These are phyloP conservation scores for Marsdenia floribunda DNA, from an alignment of 257 asterid genomes.

Conservation along the genomic window DNA sequence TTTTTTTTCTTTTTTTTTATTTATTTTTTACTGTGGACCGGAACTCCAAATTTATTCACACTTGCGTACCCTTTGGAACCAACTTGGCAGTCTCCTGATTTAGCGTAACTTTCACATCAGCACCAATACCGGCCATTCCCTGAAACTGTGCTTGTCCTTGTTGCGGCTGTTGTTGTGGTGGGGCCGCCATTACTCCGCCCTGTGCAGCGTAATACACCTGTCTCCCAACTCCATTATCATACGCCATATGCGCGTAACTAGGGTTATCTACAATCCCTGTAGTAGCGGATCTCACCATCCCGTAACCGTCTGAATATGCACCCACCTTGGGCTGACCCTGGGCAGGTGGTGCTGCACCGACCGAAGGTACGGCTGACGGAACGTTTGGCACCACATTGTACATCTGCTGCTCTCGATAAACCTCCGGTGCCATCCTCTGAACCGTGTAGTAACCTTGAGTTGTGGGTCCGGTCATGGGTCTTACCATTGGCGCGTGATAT, in stretches of 20 bases:
- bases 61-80: constrained; percentile 48
- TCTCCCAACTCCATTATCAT: constrained; percentile 62
- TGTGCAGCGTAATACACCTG: constrained; percentile 61
- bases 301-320: constrained; percentile 27
- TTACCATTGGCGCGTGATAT: constrained; percentile 52
- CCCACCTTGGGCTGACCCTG: constrained; percentile 23
- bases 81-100: constrained; percentile 44
- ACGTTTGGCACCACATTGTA: constrained; percentile 36
- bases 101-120: constrained; percentile 35
- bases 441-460: constrained; percentile 64
- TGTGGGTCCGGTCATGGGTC: constrained; percentile 49
- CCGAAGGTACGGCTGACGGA: constrained; percentile 21
- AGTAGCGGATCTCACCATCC: constrained; percentile 25
- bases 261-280: constrained; percentile 31
- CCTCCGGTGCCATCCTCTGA: constrained; percentile 59
- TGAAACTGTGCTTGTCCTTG: constrained; percentile 33
- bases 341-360: constrained; percentile 30
- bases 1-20: neutral
- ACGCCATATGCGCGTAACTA: constrained; percentile 65
- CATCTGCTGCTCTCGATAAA: constrained; percentile 57
- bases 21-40: neutral
- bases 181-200: constrained; percentile 48
- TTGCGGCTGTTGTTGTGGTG: constrained; percentile 32
- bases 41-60: constrained; percentile 22
- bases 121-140: constrained; percentile 18